Conservation (phyloP, 805 yeast species). For the Saccharomycopsis fodiens region DNA sequence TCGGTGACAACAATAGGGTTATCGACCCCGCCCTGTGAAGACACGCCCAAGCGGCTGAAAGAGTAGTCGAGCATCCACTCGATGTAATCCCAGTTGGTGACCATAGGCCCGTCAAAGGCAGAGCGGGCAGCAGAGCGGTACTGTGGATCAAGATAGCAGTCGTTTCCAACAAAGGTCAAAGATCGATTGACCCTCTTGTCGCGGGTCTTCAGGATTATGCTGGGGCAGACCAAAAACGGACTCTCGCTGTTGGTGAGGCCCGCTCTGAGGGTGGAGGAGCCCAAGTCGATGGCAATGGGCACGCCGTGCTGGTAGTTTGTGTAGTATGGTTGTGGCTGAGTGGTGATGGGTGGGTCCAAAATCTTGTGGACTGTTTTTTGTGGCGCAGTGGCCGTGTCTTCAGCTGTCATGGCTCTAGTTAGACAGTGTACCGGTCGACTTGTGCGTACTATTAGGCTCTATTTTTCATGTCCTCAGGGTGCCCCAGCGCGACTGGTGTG, state of each 20-base stretch:
- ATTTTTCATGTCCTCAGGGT: not conserved
- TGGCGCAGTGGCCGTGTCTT: not conserved
- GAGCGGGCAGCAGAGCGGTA: conserved; percentile 61
- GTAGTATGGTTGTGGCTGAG: conserved; percentile 39
- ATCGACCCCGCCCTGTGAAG: conserved; percentile 41
- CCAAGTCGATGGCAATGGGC: conserved; percentile 89
- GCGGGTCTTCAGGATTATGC: conserved; percentile 62
- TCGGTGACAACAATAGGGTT: conserved; percentile 83
- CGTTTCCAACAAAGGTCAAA: conserved; percentile 76
- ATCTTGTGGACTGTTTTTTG: not conserved
- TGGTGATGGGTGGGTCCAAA: not conserved
- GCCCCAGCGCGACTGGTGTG: too few species aligned
- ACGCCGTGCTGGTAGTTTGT: conserved; percentile 41
- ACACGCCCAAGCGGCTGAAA: conserved; percentile 70
- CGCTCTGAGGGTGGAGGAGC: conserved; percentile 51
- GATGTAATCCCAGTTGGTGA: conserved; percentile 88
- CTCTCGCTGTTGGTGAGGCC: conserved; percentile 43
- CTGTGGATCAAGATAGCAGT: conserved; percentile 62
- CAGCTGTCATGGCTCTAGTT: not conserved
- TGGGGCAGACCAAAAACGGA: conserved; percentile 64
- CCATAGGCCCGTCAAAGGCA: conserved; percentile 81
- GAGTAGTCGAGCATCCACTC: conserved; percentile 81
- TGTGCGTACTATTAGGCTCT: not conserved
- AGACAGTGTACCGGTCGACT: not conserved
- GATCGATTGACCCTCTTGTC: conserved; percentile 63